These are phyloP conservation scores for Neospermospora avenae DNA, from an alignment of 2,329 filamentous ascomycete genomes.

Conservation along the genomic window DNA sequence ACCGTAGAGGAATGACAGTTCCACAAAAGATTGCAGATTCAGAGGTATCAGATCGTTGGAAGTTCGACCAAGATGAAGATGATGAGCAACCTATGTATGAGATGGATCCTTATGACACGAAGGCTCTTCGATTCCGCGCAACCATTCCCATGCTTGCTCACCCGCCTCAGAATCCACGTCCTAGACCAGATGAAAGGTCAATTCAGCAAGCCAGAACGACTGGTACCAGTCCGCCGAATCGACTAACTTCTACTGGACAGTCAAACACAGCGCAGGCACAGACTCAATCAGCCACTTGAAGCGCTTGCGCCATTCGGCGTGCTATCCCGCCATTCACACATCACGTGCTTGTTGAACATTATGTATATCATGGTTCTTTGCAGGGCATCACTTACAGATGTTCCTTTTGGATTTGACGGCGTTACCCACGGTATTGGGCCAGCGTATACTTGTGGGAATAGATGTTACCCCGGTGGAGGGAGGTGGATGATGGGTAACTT, in stretches of 20 bases:
- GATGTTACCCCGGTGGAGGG: conserved; percentile 14
- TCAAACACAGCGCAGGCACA: conserved; percentile 18
- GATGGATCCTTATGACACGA: conserved; percentile 66
- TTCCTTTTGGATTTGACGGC: conserved; percentile 25
- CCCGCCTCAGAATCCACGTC: conserved; percentile 28
- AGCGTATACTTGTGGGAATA: conserved; percentile 27
- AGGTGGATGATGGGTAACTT: conserved; percentile 21
- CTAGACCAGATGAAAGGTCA: conserved; percentile 24
- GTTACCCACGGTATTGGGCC: conserved; percentile 32
- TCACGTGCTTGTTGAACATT: conserved; percentile 12
- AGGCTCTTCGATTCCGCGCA: conserved; percentile 58
- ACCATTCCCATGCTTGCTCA: conserved; percentile 34
- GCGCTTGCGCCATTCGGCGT: conserved; percentile 1
- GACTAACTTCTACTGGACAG: conserved; percentile 20
- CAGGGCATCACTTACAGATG: conserved; percentile 25
- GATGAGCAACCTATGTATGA: conserved; percentile 73
- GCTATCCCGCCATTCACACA: conserved; percentile 1
- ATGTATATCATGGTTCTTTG: conserved; percentile 31
- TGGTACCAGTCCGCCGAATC: conserved; percentile 24
- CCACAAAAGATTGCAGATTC: conserved; percentile 44
- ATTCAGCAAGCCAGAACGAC: conserved; percentile 16
- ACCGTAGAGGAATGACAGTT: conserved; percentile 68
- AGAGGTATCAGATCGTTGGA: conserved; percentile 66
- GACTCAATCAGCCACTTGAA: conserved; percentile 25
- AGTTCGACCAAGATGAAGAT: conserved; percentile 81